Conservation (phyloP, 768 basidiomycete genomes). For the Termitomyces eurrhizus region DNA sequence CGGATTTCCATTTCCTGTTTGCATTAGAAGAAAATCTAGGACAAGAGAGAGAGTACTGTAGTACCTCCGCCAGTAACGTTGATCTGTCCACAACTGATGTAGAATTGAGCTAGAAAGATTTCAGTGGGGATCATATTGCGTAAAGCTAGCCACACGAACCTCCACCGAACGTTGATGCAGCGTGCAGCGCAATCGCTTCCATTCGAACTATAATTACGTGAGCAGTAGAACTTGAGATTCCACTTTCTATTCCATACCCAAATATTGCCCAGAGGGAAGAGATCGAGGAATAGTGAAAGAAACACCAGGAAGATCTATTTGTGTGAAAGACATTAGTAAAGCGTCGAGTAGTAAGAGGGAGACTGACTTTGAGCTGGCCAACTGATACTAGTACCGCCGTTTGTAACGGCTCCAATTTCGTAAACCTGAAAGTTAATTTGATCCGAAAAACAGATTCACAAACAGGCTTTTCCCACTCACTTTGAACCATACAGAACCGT, state of each 20-base stretch:
- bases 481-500: constrained; percentile 47
- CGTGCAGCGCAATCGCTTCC: constrained; percentile 38
- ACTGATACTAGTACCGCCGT: constrained; percentile 42
- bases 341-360: background rate
- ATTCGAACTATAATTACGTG: constrained; percentile 24
- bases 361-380: constrained; percentile 41
- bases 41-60: constrained; percentile 4
- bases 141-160: constrained; percentile 21
- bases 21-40: background rate
- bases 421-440: constrained; percentile 25
- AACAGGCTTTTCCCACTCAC: constrained; percentile 2
- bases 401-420: constrained; percentile 40
- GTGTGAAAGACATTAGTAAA: background rate
- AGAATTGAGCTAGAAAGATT: constrained; percentile 24
- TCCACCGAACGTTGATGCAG: constrained; percentile 30
- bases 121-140: background rate
- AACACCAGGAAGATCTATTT: constrained; percentile 18
- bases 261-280: constrained; percentile 34
- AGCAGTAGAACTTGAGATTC: background rate
- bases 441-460: background rate
- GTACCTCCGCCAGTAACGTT: constrained; percentile 36
- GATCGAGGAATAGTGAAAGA: constrained; percentile 32
- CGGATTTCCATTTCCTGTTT: constrained; percentile 21
- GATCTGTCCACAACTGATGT: constrained; percentile 35
- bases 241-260: constrained; percentile 11